A percentile compares a stretch with the other conserved stretches of the same genome.
phyloP scores from a whole-genome alignment of 805 yeast species.

The Pichia heedii region DNA sequence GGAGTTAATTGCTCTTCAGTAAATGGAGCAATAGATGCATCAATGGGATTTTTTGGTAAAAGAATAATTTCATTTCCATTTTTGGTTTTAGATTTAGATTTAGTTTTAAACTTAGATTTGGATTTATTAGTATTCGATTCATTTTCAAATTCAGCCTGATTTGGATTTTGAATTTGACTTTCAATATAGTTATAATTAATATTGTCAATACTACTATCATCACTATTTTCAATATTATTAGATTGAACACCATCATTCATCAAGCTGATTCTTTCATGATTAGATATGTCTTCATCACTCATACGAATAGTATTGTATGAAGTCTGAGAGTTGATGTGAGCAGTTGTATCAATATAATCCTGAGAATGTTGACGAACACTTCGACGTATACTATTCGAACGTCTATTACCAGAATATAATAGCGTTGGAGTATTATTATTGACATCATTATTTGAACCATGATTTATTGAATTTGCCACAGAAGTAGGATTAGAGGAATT shows the following conservation, averaged over 20 bases:
- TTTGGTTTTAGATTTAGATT: too few species aligned
- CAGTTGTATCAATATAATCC: slow-evolving; percentile 5
- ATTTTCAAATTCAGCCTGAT: too few species aligned
- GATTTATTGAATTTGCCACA: background rate
- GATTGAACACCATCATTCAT: background rate
- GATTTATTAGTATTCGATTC: too few species aligned
- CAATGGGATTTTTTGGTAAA: slow-evolving; percentile 21
- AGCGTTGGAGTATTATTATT: slow-evolving; percentile 1
- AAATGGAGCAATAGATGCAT: slow-evolving; percentile 22
- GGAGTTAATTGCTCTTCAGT: slow-evolving; percentile 23
- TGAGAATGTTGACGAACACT: background rate
- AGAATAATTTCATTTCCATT: slow-evolving; percentile 13
- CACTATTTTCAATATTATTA: background rate
- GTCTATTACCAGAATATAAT: slow-evolving; percentile 1
- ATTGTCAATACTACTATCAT: background rate
- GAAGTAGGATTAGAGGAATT: background rate
- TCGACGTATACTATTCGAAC: slow-evolving; percentile 6
- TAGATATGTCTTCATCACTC: background rate
- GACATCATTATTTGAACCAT: background rate
- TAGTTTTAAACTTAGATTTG: too few species aligned
- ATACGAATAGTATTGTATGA: background rate
- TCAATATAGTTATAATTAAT: background rate
- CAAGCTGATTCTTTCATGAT: background rate
- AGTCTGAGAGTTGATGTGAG: background rate
- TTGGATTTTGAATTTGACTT: too few species aligned